Evolutionary conservation across 2,329 filamentous ascomycete genomes (phyloP).

Genomic region (Chaetothyriales sp.): DNA sequence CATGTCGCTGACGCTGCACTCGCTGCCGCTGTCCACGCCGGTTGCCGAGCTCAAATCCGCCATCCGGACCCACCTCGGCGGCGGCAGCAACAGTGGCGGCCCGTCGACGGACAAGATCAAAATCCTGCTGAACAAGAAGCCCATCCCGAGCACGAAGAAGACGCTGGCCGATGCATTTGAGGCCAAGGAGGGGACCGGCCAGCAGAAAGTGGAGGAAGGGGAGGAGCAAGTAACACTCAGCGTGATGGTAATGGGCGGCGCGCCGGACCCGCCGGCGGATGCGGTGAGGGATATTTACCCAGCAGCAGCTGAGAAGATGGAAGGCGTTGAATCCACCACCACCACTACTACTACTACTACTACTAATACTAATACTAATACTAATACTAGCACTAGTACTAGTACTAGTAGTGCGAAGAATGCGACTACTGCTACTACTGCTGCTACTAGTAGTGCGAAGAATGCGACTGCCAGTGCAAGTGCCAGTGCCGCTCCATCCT

Average conservation of each 20-base stretch:
- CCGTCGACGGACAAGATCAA: constrained; percentile 58
- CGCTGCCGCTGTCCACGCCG: constrained; percentile 53
- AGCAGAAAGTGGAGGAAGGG: constrained; percentile 5
- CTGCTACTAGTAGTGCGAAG: neutral
- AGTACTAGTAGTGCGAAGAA: too few species aligned
- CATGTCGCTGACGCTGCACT: constrained; percentile 52
- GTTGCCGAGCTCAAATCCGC: constrained; percentile 64
- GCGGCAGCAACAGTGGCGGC: neutral
- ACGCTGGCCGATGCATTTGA: constrained; percentile 59
- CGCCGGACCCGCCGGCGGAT: constrained; percentile 23
- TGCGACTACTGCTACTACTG: neutral
- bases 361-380: constrained; percentile 2
- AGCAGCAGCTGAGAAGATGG: constrained; percentile 27
- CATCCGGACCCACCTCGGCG: constrained; percentile 48
- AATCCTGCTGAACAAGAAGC: constrained; percentile 77
- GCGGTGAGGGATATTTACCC: constrained; percentile 5
- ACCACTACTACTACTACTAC: neutral
- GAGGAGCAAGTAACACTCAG: constrained; percentile 53
- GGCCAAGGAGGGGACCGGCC: constrained; percentile 34
- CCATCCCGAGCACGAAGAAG: constrained; percentile 54
- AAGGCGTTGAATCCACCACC: constrained; percentile 22
- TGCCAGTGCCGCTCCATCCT: neutral
- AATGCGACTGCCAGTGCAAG: neutral
- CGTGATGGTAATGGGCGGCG: constrained; percentile 77
- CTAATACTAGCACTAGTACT: neutral